phyloP scores from a whole-genome alignment of 371 early-diverging fungal genomes.

The Mortierella sp. region DNA sequence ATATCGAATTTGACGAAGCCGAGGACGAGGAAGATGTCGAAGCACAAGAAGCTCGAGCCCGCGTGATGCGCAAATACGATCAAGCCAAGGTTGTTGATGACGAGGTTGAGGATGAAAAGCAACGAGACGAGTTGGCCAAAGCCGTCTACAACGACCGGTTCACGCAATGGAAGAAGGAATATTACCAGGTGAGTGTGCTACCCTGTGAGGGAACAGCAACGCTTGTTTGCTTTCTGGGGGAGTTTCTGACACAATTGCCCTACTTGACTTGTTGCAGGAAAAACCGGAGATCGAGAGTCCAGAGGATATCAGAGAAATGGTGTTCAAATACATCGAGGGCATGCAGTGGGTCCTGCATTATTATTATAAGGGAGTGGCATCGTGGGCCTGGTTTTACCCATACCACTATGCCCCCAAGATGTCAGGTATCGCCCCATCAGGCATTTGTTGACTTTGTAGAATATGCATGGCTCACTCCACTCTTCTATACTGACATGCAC shows the following conservation, averaged over 20 bases:
- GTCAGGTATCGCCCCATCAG: slow-evolving; percentile 63
- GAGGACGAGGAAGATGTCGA: slow-evolving; percentile 66
- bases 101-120: slow-evolving; percentile 59
- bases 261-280: slow-evolving; percentile 47
- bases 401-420: slow-evolving; percentile 99
- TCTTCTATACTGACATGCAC: too few species aligned
- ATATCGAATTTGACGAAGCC: slow-evolving; percentile 63
- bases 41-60: slow-evolving; percentile 71
- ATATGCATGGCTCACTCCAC: too few species aligned
- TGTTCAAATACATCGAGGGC: slow-evolving; percentile 89
- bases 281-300: slow-evolving; percentile 75
- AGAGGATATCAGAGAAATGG: slow-evolving; percentile 68
- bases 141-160: slow-evolving; percentile 65
- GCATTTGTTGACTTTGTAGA: too few species aligned
- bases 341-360: slow-evolving; percentile 98
- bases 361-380: slow-evolving; percentile 94
- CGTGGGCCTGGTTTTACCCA: slow-evolving; percentile 99
- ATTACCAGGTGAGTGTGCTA: slow-evolving; percentile 66
- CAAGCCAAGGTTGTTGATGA: slow-evolving; percentile 70
- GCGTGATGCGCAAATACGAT: slow-evolving; percentile 75
- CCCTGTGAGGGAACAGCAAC: background rate
- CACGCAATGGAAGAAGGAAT: slow-evolving; percentile 73
- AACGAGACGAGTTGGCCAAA: slow-evolving; percentile 63
- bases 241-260: too few species aligned
- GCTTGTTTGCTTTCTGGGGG: background rate